These are phyloP conservation scores for Candida dubliniensis DNA, from an alignment of 1,139 yeast genomes.

Conservation along the genomic window DNA sequence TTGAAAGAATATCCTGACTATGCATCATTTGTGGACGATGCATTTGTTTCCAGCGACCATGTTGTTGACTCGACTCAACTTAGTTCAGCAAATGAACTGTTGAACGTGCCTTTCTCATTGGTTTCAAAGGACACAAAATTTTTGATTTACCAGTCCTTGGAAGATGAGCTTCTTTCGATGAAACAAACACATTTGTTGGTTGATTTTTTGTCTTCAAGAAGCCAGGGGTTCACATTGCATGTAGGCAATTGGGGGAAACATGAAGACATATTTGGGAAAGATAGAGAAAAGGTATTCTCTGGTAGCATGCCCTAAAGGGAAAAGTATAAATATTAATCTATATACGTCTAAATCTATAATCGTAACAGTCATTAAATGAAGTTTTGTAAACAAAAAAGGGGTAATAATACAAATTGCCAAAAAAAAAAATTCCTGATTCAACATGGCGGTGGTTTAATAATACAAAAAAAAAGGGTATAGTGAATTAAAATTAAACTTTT, in stretches of 20 bases:
- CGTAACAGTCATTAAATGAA: not conserved
- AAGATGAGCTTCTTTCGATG: conserved; percentile 36
- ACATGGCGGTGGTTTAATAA: not conserved
- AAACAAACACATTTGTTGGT: conserved; percentile 24
- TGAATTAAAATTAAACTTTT: too few relatives aligned
- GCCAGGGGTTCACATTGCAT: conserved; percentile 11
- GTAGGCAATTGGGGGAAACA: conserved; percentile 33
- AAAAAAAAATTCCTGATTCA: not conserved
- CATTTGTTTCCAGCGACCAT: conserved; percentile 25
- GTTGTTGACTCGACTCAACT: conserved; percentile 28
- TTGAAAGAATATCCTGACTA: conserved; percentile 39
- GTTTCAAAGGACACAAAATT: conserved; percentile 9
- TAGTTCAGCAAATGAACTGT: conserved; percentile 10
- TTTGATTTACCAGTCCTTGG: conserved; percentile 27
- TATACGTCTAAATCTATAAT: not conserved
- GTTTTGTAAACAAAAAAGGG: not conserved
- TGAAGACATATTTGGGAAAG: conserved; percentile 28
- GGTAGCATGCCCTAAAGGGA: not conserved
- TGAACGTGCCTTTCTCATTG: conserved; percentile 4
- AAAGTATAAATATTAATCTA: not conserved
- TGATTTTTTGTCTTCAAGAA: conserved; percentile 16
- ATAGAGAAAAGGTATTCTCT: conserved; percentile 7
- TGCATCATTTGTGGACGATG: conserved; percentile 31
- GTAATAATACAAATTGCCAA: not conserved
- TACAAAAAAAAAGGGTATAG: not conserved